Evolutionary conservation across 306 rosid species (phyloP).

Genomic region (Trifolium repens): DNA sequence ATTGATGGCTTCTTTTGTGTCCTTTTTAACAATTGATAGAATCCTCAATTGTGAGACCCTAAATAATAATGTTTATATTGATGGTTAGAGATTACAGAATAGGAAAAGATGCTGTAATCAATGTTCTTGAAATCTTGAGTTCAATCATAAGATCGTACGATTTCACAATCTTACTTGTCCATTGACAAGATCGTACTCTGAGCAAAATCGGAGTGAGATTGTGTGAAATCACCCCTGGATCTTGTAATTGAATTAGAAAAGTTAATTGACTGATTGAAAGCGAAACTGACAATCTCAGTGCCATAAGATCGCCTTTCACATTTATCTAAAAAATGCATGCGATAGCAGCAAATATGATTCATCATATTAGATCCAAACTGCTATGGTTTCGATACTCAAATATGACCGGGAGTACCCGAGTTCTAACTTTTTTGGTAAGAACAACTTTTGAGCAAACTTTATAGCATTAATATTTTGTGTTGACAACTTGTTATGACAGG

Average conservation of each 20-base stretch:
- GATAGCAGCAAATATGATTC: too few species aligned
- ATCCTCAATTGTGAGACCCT: too few species aligned
- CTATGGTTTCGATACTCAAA: too few species aligned
- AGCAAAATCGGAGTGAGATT: background rate
- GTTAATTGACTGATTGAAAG: background rate
- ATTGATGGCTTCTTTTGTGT: too few species aligned
- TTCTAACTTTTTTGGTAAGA: too few species aligned
- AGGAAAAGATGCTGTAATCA: slow-evolving; percentile 2
- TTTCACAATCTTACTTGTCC: background rate
- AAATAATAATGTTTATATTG: too few species aligned
- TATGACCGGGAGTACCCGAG: too few species aligned
- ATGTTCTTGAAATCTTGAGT: background rate
- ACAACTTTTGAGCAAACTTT: too few species aligned
- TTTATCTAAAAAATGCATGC: too few species aligned
- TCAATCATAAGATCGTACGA: background rate
- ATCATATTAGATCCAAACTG: too few species aligned
- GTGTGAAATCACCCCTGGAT: background rate
- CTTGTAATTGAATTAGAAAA: background rate
- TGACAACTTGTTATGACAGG: slow-evolving; percentile 54
- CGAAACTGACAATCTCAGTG: background rate
- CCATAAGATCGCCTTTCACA: too few species aligned
- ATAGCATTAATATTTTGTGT: background rate
- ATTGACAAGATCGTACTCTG: background rate
- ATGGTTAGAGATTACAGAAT: background rate
- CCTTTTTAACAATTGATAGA: too few species aligned